phyloP scores from a whole-genome alignment of 345 rosid genomes.

The Eucalyptus brandiana region DNA sequence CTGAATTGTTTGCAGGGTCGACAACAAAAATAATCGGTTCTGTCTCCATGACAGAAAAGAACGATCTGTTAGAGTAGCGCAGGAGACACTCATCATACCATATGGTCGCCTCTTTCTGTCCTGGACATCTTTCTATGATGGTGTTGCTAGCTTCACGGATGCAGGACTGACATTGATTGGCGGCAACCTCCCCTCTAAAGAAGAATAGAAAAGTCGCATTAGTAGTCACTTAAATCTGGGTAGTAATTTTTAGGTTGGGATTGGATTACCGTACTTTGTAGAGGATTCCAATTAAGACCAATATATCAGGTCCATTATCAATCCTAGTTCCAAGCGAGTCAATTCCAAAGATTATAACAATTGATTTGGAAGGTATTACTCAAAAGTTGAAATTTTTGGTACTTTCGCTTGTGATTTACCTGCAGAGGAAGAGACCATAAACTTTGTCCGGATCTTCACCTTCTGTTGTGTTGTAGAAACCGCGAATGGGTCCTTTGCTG shows the following conservation, averaged over 20 bases:
- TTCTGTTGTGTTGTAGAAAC: background rate
- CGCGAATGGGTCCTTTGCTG: background rate
- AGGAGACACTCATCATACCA: slow-evolving; percentile 29
- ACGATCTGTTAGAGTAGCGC: slow-evolving; percentile 5
- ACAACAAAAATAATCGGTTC: accelerated
- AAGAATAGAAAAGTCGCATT: background rate
- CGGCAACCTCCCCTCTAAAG: background rate
- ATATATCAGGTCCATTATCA: background rate
- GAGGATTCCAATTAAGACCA: background rate
- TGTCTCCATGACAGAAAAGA: background rate
- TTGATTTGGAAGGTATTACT: background rate
- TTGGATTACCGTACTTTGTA: background rate
- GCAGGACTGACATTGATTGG: background rate
- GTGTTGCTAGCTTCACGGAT: background rate
- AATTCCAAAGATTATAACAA: accelerated
- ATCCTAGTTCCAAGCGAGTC: background rate
- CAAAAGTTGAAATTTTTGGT: background rate
- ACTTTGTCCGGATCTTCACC: background rate
- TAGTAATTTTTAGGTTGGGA: background rate
- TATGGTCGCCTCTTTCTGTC: slow-evolving; percentile 3
- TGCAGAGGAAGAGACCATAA: slow-evolving; percentile 2
- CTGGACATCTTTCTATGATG: slow-evolving; percentile 5
- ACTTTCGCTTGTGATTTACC: background rate
- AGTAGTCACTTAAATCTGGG: background rate
- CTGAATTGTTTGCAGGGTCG: background rate